Percentiles rank a stretch among this genome's conserved stretches.
Conservation (phyloP, 1,284 basidiomycete genomes). For the Tilletia setariae region DNA sequence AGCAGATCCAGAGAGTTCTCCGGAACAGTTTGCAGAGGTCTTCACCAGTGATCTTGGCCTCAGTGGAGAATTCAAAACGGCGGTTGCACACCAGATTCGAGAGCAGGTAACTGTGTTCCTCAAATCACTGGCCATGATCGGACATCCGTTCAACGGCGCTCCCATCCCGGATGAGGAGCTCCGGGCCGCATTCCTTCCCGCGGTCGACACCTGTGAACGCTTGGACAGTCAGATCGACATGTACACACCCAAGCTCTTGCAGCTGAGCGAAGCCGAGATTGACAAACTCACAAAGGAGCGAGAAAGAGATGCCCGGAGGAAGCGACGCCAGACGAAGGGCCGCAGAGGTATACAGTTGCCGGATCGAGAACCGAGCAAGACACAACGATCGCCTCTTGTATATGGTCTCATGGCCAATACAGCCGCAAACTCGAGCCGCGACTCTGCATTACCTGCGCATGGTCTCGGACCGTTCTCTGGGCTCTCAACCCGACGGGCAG, state of each 20-base stretch:
- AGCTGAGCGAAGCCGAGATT: constrained; percentile 82
- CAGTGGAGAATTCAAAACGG: constrained; percentile 80
- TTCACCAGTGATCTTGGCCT: constrained; percentile 86
- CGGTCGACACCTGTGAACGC: constrained; percentile 57
- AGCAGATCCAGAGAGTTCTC: constrained; percentile 71
- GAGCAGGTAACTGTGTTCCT: constrained; percentile 91
- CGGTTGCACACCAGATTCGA: constrained; percentile 89
- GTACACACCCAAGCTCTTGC: constrained; percentile 84
- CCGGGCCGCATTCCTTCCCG: constrained; percentile 78
- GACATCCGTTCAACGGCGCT: constrained; percentile 77
- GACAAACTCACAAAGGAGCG: constrained; percentile 82
- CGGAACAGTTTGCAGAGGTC: constrained; percentile 86
- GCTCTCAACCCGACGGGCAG: constrained; percentile 6
- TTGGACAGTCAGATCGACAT: constrained; percentile 63
- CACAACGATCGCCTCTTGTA: constrained; percentile 64
- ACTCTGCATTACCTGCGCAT: constrained; percentile 18
- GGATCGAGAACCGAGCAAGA: constrained; percentile 87
- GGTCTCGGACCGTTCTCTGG: constrained; percentile 13
- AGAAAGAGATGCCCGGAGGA: constrained; percentile 83
- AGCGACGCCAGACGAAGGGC: constrained; percentile 78
- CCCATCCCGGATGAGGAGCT: constrained; percentile 86
- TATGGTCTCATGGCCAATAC: constrained; percentile 33
- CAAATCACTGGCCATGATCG: constrained; percentile 85
- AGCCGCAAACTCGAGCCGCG: constrained; percentile 23
- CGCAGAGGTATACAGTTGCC: constrained; percentile 83